These are phyloP conservation scores for Saccharomyces hybrid DNA, from an alignment of 1,139 yeast genomes.

Conservation along the genomic window DNA sequence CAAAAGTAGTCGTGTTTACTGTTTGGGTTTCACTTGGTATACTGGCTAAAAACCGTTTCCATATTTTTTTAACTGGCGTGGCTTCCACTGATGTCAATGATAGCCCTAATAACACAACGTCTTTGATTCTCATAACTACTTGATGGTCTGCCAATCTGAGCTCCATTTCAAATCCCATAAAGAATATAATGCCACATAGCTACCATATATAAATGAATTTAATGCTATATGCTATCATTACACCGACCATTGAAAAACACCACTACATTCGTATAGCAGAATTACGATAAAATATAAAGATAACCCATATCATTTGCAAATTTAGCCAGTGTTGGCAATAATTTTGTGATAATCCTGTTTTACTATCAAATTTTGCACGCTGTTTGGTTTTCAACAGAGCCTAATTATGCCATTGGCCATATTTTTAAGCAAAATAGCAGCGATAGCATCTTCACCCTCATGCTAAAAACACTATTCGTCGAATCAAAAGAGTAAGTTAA, in stretches of 20 bases:
- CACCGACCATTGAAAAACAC: background rate
- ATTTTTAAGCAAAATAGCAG: background rate
- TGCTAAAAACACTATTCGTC: background rate
- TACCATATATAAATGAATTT: background rate
- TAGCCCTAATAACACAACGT: background rate
- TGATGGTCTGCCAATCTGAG: background rate
- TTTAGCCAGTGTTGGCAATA: background rate
- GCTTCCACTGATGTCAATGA: conserved; percentile 2
- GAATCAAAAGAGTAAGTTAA: background rate
- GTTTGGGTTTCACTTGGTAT: conserved; percentile 4
- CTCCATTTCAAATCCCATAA: background rate
- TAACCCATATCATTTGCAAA: background rate
- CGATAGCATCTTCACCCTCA: background rate
- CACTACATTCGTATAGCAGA: background rate
- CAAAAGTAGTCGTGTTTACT: conserved; percentile 8
- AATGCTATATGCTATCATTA: background rate
- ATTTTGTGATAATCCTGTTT: background rate
- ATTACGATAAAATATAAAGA: background rate
- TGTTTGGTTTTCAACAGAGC: background rate
- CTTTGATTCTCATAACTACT: background rate
- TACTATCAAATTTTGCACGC: background rate
- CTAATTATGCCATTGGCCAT: background rate
- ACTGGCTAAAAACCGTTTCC: conserved; percentile 5
- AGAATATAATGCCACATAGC: background rate
- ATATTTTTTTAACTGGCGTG: conserved; percentile 6